Evolutionary conservation across 2,329 filamentous ascomycete species (phyloP), one percentile per base, ranked within the genome.

Genomic region (Diaporthe aspalathi): DNA sequence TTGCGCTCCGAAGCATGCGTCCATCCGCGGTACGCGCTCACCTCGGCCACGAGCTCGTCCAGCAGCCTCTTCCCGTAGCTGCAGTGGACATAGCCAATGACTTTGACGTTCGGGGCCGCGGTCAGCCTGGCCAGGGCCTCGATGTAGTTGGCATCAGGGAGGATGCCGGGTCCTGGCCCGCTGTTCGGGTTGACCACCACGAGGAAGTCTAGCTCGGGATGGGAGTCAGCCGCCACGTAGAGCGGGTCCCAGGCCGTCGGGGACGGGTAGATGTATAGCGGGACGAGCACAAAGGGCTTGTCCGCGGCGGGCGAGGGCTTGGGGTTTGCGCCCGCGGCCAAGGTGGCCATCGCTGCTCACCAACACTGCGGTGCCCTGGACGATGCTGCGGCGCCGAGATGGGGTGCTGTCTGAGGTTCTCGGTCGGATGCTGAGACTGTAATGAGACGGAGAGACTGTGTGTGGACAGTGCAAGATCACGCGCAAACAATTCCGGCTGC

Each of bases 21-120:
- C 84, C 85, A 87, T 47, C 79, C 81, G 20, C 80, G 81, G 71
- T 86, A 87, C 5, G 78, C 79, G 66, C 80, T 79, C 56, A 87
- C 81, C 72, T 87, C 85, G 71, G 78, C 63, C 49, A 73, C 43
- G 24, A 80, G 67, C 14, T 74, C 75, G 22, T 56, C 71, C 5
- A 67, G 52, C 1, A 67, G 35, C 4, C 78, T 74, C 53, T 74
- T 47, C 5, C 78, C 78, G 60, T 79, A 80, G 72, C 62, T 77
- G 74, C 77, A 78, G 70, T 77, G 75, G 29, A 80, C 77, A 62
- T 80, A 80, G 27, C 79, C 79, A 7, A 80, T 70, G 22, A 77
- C 71, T 35, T 67, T 74, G n/a, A 79, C 74, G 56, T 80, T 80
- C 14, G 71, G 53, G 5, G 76, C 40, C 4, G 43, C 70, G 5